Conservation (phyloP, 129 eudicot species). For the Apium graveolens region DNA sequence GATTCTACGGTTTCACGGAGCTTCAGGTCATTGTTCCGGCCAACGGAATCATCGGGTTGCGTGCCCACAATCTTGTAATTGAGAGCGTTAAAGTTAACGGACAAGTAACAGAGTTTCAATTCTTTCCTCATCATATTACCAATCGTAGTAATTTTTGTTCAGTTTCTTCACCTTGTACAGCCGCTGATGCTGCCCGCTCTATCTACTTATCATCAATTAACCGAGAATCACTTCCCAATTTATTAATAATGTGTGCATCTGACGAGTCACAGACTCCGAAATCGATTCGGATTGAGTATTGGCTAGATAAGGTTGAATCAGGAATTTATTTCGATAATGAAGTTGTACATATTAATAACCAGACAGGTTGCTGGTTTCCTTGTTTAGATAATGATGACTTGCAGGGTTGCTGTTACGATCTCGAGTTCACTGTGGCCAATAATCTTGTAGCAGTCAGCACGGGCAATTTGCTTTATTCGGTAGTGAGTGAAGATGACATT, state of each 20-base stretch:
- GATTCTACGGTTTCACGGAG: constrained; percentile 90
- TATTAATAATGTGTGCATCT: constrained; percentile 73
- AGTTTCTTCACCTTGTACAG: constrained; percentile 82
- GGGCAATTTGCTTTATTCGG: constrained; percentile 90
- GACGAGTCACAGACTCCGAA: constrained; percentile 52
- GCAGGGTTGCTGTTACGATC: constrained; percentile 82
- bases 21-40: constrained; percentile 71
- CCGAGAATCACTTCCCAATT: constrained; percentile 79
- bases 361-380: constrained; percentile 98
- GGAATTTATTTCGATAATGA: constrained; percentile 70
- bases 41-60: constrained; percentile 87
- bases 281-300: constrained; percentile 73
- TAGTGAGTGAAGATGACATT: constrained; percentile 75
- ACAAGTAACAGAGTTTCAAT: constrained; percentile 74
- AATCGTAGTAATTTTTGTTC: constrained; percentile 80
- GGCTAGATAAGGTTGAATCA: constrained; percentile 93
- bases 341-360: constrained; percentile 75
- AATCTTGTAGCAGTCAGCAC: constrained; percentile 87
- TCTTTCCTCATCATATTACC: constrained; percentile 74
- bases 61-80: constrained; percentile 86
- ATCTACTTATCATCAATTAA: constrained; percentile 75
- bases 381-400: constrained; percentile 84
- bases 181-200: constrained; percentile 96
- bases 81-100: constrained; percentile 85
- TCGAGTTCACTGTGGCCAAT: constrained; percentile 87